Evolutionary conservation across 352 stramenopile species (phyloP).

Genomic region (Phytopythium vexans): DNA sequence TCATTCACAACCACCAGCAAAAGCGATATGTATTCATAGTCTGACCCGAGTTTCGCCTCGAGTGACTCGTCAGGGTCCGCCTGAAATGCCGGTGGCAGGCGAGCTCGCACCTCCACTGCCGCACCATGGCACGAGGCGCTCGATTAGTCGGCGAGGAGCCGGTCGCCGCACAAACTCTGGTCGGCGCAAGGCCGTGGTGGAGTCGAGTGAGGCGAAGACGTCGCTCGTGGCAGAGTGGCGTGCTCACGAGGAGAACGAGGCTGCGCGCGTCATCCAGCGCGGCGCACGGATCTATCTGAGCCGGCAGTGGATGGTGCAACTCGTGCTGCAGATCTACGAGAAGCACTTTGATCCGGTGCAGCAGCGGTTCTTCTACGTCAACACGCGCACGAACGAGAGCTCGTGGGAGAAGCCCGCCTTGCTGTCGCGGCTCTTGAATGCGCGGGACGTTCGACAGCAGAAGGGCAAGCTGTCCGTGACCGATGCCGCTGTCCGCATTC

Average conservation of each 20-base stretch:
- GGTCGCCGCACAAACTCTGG: too few relatives aligned
- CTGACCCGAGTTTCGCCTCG: too few relatives aligned
- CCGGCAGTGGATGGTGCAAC: conserved; percentile 25
- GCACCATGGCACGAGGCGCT: too few relatives aligned
- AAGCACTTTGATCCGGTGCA: conserved; percentile 59
- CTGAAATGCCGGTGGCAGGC: too few relatives aligned
- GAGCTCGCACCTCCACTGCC: too few relatives aligned
- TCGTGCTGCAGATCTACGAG: conserved; percentile 49
- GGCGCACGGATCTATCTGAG: conserved; percentile 34
- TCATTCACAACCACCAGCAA: too few relatives aligned
- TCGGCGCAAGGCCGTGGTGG: too few relatives aligned
- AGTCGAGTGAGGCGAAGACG: neutral
- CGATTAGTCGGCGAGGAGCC: too few relatives aligned
- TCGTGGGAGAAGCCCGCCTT: conserved; percentile 53
- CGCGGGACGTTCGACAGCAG: conserved; percentile 3
- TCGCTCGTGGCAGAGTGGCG: conserved; percentile 55
- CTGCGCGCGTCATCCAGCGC: conserved; percentile 43
- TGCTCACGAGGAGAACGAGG: conserved; percentile 51
- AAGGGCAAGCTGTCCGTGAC: conserved; percentile 10
- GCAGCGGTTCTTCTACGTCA: conserved; percentile 65
- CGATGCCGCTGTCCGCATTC: conserved; percentile 49
- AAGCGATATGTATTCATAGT: too few relatives aligned
- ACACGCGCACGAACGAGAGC: conserved; percentile 58
- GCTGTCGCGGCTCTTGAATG: conserved; percentile 38
- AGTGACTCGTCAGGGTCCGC: too few relatives aligned